These are phyloP conservation scores for Quercus aquifolioides DNA, from an alignment of 306 rosid species.

Conservation along the genomic window DNA sequence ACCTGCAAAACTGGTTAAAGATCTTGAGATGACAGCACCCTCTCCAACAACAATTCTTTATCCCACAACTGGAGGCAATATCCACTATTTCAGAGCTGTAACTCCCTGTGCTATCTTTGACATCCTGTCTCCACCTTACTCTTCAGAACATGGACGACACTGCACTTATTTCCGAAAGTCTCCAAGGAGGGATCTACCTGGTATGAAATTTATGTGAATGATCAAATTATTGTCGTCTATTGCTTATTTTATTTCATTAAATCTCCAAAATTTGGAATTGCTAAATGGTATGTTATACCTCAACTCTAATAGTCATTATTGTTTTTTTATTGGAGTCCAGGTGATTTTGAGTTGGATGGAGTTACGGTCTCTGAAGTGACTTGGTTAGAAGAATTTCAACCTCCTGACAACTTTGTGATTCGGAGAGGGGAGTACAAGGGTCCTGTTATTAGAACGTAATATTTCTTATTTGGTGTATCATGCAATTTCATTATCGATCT, in stretches of 20 bases:
- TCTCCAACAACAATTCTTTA: conserved; percentile 75
- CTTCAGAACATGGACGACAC: conserved; percentile 75
- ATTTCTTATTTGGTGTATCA: conserved; percentile 28
- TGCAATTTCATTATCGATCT: conserved; percentile 23
- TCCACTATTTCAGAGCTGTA: conserved; percentile 80
- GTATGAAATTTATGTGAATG: conserved; percentile 33
- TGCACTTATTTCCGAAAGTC: conserved; percentile 86
- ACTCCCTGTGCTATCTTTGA: conserved; percentile 97
- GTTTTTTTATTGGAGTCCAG: conserved; percentile 32
- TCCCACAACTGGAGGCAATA: conserved; percentile 89
- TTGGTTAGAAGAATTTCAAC: conserved; percentile 90
- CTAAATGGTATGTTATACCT: background rate
- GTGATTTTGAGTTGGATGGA: conserved; percentile 47
- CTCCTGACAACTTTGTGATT: conserved; percentile 81
- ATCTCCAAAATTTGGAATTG: background rate
- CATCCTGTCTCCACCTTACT: conserved; percentile 86
- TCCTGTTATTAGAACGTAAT: conserved; percentile 82
- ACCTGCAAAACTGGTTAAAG: conserved; percentile 79
- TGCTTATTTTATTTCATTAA: background rate
- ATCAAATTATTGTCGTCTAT: background rate
- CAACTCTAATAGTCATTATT: background rate
- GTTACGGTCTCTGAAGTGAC: conserved; percentile 48
- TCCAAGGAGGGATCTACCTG: conserved; percentile 62
- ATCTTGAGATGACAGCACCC: conserved; percentile 78
- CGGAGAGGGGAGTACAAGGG: conserved; percentile 90